These are phyloP conservation scores for Mytilinidion resinicola DNA, from an alignment of 495 filamentous ascomycete genomes.

Conservation along the genomic window DNA sequence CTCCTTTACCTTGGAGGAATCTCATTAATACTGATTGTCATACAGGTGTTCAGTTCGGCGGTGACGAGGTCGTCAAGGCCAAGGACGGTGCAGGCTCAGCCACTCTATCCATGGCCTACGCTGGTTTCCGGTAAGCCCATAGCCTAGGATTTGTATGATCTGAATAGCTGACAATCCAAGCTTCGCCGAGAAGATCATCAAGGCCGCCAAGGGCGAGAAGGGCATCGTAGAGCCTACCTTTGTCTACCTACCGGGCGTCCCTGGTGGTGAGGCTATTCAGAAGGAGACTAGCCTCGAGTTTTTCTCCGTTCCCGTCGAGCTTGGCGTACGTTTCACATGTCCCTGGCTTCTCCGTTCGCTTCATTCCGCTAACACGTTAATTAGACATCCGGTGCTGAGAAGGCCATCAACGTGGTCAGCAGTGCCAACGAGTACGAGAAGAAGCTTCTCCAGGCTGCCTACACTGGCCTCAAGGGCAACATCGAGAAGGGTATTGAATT, in stretches of 20 bases:
- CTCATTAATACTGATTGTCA: background rate
- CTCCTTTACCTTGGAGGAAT: background rate
- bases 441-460: constrained; percentile 68
- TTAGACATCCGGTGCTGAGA: constrained; percentile 74
- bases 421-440: constrained; percentile 75
- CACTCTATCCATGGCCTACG: constrained; percentile 96
- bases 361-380: background rate
- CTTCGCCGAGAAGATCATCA: constrained; percentile 89
- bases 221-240: constrained; percentile 90
- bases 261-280: constrained; percentile 75
- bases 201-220: constrained; percentile 78
- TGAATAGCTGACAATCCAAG: constrained; percentile 38
- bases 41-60: constrained; percentile 86
- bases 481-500: constrained; percentile 92
- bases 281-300: constrained; percentile 82
- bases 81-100: constrained; percentile 95
- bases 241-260: constrained; percentile 84
- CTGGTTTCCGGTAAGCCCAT: constrained; percentile 70
- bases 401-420: constrained; percentile 69
- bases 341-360: background rate
- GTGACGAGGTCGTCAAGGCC: constrained; percentile 96
- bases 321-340: constrained; percentile 63
- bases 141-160: constrained; percentile 28
- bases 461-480: constrained; percentile 77
- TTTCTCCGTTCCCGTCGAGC: constrained; percentile 92